A percentile compares a stretch with the other conserved stretches of the same genome.
Conservation (phyloP, 164 flowering plant species). For the Vitis rotundifolia region DNA sequence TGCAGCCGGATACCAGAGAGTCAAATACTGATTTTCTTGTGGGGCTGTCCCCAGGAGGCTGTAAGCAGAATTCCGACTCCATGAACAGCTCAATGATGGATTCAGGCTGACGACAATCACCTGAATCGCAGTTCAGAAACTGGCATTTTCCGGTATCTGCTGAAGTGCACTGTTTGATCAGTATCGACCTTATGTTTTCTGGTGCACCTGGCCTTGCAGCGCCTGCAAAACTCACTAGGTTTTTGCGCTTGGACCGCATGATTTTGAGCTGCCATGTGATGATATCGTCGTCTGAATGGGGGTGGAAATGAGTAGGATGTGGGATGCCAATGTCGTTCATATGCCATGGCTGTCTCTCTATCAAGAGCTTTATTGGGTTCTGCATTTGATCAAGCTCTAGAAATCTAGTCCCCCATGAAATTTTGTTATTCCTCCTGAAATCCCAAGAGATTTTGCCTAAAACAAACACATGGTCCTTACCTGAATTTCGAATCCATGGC, state of each 20-base stretch:
- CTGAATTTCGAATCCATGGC: slow-evolving; percentile 51
- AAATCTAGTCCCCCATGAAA: slow-evolving; percentile 64
- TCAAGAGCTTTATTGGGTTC: slow-evolving; percentile 65
- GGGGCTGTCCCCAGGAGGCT: slow-evolving; percentile 85
- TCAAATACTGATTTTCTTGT: slow-evolving; percentile 85
- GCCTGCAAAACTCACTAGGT: slow-evolving; percentile 63
- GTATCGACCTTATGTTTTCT: slow-evolving; percentile 50
- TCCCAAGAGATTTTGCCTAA: slow-evolving; percentile 86
- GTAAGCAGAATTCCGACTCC: slow-evolving; percentile 82
- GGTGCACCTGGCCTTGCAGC: slow-evolving; percentile 52
- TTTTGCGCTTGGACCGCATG: slow-evolving; percentile 33
- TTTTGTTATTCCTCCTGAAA: slow-evolving; percentile 41
- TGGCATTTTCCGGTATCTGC: slow-evolving; percentile 32
- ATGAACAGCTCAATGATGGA: slow-evolving; percentile 49
- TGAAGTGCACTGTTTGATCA: slow-evolving; percentile 61
- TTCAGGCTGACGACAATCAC: slow-evolving; percentile 44
- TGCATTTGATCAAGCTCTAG: slow-evolving; percentile 57
- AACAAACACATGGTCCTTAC: slow-evolving; percentile 77
- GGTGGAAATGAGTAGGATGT: slow-evolving; percentile 84
- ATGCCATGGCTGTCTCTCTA: slow-evolving; percentile 81
- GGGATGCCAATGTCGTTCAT: slow-evolving; percentile 73
- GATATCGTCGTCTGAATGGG: slow-evolving; percentile 59
- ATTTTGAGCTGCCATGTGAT: slow-evolving; percentile 53
- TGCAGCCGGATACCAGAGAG: slow-evolving; percentile 78
- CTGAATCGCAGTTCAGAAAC: slow-evolving; percentile 46